These are phyloP conservation scores for Urtica urens DNA, from an alignment of 306 rosid species.

Conservation along the genomic window DNA sequence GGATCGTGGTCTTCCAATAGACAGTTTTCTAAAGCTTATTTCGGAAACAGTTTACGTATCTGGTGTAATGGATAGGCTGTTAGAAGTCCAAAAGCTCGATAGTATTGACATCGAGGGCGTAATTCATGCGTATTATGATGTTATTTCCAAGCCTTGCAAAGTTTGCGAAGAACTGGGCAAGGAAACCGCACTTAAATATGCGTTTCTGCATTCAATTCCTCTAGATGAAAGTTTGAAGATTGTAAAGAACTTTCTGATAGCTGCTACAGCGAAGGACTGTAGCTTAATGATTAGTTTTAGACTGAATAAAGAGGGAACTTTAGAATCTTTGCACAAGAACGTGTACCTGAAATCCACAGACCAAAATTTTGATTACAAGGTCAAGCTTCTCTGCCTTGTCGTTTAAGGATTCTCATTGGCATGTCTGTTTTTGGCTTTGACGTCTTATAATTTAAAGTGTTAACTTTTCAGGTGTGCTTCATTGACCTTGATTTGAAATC, in stretches of 20 bases:
- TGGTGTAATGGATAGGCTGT: constrained; percentile 58
- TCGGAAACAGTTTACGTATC: constrained; percentile 51
- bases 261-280: constrained; percentile 87
- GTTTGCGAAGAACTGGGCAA: constrained; percentile 46
- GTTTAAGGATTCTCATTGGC: neutral
- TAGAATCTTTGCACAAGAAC: constrained; percentile 29
- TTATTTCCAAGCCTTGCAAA: constrained; percentile 53
- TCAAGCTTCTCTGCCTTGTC: constrained; percentile 12
- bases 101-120: constrained; percentile 85
- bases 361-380: constrained; percentile 79
- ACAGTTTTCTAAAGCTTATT: constrained; percentile 54
- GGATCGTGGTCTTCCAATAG: constrained; percentile 42
- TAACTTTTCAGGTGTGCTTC: constrained; percentile 47
- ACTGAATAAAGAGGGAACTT: constrained; percentile 36
- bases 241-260: constrained; percentile 68
- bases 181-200: constrained; percentile 29
- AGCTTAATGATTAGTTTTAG: constrained; percentile 81
- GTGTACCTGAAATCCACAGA: constrained; percentile 47
- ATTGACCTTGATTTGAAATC: constrained; percentile 87
- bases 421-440: constrained; percentile 8
- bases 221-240: constrained; percentile 66
- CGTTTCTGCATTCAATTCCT: constrained; percentile 64
- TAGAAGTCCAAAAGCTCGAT: constrained; percentile 78
- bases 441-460: constrained; percentile 18
- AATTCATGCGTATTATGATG: constrained; percentile 75